phyloP scores from a whole-genome alignment of 2,329 filamentous ascomycete genomes.

The Onygena corvina region DNA sequence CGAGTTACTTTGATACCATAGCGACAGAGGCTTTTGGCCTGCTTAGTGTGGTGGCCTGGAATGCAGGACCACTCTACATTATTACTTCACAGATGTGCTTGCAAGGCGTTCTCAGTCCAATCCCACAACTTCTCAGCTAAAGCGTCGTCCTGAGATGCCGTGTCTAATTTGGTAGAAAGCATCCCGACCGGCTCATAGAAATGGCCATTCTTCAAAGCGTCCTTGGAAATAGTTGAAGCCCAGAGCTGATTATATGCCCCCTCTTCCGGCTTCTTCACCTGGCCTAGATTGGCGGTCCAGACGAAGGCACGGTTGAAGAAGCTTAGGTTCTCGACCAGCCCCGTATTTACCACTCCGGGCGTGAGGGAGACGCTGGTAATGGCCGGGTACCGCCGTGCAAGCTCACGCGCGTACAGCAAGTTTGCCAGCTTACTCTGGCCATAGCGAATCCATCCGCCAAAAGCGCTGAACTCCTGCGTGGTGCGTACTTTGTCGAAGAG shows the following conservation, averaged over 20 bases:
- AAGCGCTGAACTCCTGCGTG: constrained; percentile 14
- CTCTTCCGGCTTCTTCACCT: constrained; percentile 17
- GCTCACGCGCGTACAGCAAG: constrained; percentile 32
- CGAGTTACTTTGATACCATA: no score
- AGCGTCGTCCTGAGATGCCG: constrained; percentile 23
- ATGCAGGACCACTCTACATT: no score
- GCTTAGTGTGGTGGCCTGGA: no score
- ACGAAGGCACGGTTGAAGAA: constrained; percentile 14
- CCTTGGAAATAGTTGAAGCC: constrained; percentile 26
- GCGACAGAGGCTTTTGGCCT: no score
- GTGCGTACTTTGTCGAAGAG: constrained; percentile 32
- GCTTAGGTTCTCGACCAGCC: constrained; percentile 27
- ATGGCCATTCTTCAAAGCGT: constrained; percentile 41
- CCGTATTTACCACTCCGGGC: constrained; percentile 36
- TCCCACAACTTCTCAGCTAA: constrained; percentile 31
- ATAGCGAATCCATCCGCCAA: constrained; percentile 28
- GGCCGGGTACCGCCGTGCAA: constrained; percentile 31
- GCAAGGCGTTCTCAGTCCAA: constrained; percentile 29
- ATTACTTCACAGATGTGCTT: not conserved
- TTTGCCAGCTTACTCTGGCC: constrained; percentile 41
- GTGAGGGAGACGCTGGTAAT: constrained; percentile 39
- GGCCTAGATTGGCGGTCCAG: constrained; percentile 17
- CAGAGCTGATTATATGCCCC: constrained; percentile 35
- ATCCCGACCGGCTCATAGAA: constrained; percentile 20
- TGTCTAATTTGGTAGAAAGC: constrained; percentile 3